Base-by-base conservation (phyloP, 345 rosid species). In the Gossypioides kirkii region DNA sequence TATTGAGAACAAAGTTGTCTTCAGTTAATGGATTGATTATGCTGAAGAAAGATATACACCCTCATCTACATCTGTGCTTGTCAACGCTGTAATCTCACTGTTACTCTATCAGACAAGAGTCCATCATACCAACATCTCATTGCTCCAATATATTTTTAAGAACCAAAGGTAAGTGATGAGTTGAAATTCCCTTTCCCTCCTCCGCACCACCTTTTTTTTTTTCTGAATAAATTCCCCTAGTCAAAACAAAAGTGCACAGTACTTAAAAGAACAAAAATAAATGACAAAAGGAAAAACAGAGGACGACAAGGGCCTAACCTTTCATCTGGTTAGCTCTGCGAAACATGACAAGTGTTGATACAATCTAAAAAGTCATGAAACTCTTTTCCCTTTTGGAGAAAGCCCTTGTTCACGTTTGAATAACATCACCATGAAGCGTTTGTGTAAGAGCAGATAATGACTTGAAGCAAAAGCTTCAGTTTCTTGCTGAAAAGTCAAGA, bases 161-260 rank as follows among this genome's bases (percentile, higher is more conserved):
- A 43, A 20, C 70, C 18, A 61, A 28, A 56, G 4, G 25, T 18
- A 22, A 11, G 10, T 17, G 22, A 53, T 66, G 18, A 45, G 38
- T 1, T 22, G 20, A 46, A 26, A 13, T 12, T 7, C 1, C 14
- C 7, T 45, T 13, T 13, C 14, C 13, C 26, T n/a, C 13, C 38
- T 32, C 38, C 38, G 1, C 38, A 32, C 38, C 38, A 32, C 38
- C 38, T 0, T 32, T 32, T 11, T 0, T 32, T 32, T 11, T 20
- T 8, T 66, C 6, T 22, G 38, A 45, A 66, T 13, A 23, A 66
- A 45, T 45, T 66, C 54, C 36, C 32, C 18, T 46, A 45, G 13
- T 22, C 26, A 45, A 66, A 13, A 22, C 36, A 66, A 66, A 66
- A 66, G 26, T 66, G 70, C 70, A 66, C 70, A 65, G 36, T 65